These are phyloP conservation scores for Colletotrichum cordylinicola DNA, from an alignment of 2,329 filamentous ascomycete genomes.

Conservation along the genomic window DNA sequence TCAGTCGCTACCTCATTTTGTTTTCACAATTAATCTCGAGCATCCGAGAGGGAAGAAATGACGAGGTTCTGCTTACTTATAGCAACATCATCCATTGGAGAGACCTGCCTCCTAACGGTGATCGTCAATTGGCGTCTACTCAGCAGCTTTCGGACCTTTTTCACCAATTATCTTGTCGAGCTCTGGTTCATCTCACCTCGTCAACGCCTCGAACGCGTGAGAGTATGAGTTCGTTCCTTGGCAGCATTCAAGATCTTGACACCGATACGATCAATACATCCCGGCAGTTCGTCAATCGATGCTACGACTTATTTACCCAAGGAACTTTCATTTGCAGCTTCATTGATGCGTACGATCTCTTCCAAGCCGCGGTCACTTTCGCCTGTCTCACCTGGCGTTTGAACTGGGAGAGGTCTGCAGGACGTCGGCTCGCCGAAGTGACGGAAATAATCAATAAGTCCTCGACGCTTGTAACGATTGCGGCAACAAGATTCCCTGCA, in stretches of 20 bases:
- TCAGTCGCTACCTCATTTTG: not conserved
- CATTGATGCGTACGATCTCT: constrained; percentile 12
- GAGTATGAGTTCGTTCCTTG: not conserved
- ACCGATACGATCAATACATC: not conserved
- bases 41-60: not conserved
- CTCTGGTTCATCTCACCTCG: not conserved
- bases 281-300: not conserved
- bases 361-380: constrained; percentile 7
- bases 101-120: not conserved
- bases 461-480: not conserved
- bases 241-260: constrained; percentile 1
- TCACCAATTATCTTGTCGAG: not conserved
- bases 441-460: constrained; percentile 2
- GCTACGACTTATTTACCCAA: not conserved
- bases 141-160: not conserved
- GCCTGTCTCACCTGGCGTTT: not conserved
- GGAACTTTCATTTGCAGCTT: not conserved
- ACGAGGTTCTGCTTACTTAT: not conserved
- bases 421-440: not conserved
- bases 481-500: constrained; percentile 3
- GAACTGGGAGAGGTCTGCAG: not conserved
- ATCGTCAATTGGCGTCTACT: not conserved
- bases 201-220: not conserved
- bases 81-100: constrained; percentile 10
- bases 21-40: constrained; percentile 7